phyloP scores from a whole-genome alignment of 75 land plant species.

The Sequoiadendron giganteum region DNA sequence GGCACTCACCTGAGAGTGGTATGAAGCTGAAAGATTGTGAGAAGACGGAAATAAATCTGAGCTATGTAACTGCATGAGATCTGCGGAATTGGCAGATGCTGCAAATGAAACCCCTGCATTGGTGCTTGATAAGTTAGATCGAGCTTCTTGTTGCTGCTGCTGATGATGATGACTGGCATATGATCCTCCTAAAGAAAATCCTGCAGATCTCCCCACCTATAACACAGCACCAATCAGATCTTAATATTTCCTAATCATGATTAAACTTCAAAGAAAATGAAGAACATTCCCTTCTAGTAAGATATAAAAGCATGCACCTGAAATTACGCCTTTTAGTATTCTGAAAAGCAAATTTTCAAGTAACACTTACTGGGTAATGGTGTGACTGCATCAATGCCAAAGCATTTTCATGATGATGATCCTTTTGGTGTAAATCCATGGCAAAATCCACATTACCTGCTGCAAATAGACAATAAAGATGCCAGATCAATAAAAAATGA shows the following conservation, averaged over 20 bases:
- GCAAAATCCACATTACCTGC: slow-evolving; percentile 30
- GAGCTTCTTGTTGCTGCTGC: slow-evolving; percentile 27
- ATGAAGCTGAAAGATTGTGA: slow-evolving; percentile 40
- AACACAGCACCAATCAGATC: not conserved
- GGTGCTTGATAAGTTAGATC: slow-evolving; percentile 9
- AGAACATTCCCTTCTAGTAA: not conserved
- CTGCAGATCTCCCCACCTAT: slow-evolving; percentile 37
- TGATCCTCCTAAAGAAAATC: slow-evolving; percentile 40
- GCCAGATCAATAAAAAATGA: not conserved
- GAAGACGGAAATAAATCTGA: slow-evolving; percentile 75
- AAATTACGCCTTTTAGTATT: not conserved
- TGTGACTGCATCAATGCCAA: slow-evolving; percentile 38
- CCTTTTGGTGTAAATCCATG: slow-evolving; percentile 32
- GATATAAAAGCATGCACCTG: slow-evolving; percentile 1
- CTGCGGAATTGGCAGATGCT: slow-evolving; percentile 45
- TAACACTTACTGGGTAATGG: slow-evolving; percentile 26
- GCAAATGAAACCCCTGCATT: slow-evolving; percentile 16
- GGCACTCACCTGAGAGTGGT: slow-evolving; percentile 60
- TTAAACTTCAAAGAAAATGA: not conserved
- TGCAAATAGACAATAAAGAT: not conserved
- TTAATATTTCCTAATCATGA: not conserved
- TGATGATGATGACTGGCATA: slow-evolving; percentile 37
- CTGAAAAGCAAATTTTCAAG: not conserved
- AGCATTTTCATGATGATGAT: slow-evolving; percentile 38
- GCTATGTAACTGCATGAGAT: slow-evolving; percentile 72